Conservation (phyloP, 306 rosid species). For the Vigna hirtella region DNA sequence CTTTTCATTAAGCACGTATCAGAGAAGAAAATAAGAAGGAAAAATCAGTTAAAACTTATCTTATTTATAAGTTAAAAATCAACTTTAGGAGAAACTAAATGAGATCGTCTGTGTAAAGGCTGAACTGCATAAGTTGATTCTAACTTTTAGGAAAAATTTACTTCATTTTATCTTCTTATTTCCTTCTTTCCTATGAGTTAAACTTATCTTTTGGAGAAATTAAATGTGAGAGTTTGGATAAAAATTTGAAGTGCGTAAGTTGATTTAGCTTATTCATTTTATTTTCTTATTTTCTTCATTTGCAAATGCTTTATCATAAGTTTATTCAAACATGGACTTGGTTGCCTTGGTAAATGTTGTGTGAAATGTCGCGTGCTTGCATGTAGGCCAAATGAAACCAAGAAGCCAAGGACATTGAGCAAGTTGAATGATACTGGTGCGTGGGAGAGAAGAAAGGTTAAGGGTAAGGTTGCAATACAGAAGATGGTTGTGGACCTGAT, state of each 20-base stretch:
- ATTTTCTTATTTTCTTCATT: background rate
- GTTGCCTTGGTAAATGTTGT: slow-evolving; percentile 33
- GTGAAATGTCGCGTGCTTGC: slow-evolving; percentile 26
- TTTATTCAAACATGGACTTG: background rate
- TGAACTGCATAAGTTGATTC: background rate
- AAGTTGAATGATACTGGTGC: slow-evolving; percentile 74
- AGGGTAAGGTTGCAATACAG: slow-evolving; percentile 94
- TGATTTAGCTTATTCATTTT: background rate
- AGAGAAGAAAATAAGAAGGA: background rate
- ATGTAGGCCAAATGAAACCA: slow-evolving; percentile 83
- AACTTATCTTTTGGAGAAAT: background rate
- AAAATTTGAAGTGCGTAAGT: background rate
- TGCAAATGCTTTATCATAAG: background rate
- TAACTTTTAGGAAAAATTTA: no score
- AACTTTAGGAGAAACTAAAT: background rate
- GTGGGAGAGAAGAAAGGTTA: slow-evolving; percentile 85
- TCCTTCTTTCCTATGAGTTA: background rate
- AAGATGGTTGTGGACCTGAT: slow-evolving; percentile 98
- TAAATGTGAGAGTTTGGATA: background rate
- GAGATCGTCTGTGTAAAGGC: background rate
- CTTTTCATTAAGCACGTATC: background rate
- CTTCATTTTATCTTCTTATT: background rate
- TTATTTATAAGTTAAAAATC: background rate
- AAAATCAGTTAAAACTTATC: background rate
- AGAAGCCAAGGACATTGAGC: slow-evolving; percentile 82